Evolutionary conservation across 140 eudicot species (phyloP).

Genomic region (Senecio squalidus): DNA sequence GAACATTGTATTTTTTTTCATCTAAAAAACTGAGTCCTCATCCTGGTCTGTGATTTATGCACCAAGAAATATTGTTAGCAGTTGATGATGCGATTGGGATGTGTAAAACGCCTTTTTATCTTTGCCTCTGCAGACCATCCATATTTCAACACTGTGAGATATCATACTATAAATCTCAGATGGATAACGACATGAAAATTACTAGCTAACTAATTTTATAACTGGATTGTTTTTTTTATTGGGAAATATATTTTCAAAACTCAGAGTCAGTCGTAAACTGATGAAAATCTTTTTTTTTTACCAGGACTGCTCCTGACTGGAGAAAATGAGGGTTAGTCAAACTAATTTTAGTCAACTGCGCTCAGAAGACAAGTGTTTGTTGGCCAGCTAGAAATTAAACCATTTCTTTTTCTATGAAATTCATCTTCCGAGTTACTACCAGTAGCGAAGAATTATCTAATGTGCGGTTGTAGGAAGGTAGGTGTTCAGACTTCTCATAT

Average conservation of each 20-base stretch:
- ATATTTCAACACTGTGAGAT: too few relatives aligned
- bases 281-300: neutral
- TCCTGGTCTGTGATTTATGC: too few relatives aligned
- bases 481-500: neutral
- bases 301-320: constrained; percentile 9
- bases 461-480: constrained; percentile 1
- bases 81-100: too few relatives aligned
- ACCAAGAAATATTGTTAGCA: too few relatives aligned
- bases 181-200: neutral
- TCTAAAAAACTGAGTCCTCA: too few relatives aligned
- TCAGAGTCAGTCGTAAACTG: neutral
- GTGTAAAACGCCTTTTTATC: too few relatives aligned
- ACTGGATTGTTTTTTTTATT: neutral
- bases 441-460: too few relatives aligned
- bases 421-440: neutral
- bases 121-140: too few relatives aligned
- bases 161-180: too few relatives aligned
- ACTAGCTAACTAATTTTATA: too few relatives aligned
- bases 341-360: neutral
- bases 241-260: neutral
- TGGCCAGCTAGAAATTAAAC: neutral
- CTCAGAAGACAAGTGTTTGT: neutral
- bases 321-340: neutral
- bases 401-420: neutral
- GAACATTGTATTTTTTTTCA: too few relatives aligned